These are phyloP conservation scores for Neodidymelliopsis sp. DNA, from an alignment of 2,329 filamentous ascomycete species.

Conservation along the genomic window DNA sequence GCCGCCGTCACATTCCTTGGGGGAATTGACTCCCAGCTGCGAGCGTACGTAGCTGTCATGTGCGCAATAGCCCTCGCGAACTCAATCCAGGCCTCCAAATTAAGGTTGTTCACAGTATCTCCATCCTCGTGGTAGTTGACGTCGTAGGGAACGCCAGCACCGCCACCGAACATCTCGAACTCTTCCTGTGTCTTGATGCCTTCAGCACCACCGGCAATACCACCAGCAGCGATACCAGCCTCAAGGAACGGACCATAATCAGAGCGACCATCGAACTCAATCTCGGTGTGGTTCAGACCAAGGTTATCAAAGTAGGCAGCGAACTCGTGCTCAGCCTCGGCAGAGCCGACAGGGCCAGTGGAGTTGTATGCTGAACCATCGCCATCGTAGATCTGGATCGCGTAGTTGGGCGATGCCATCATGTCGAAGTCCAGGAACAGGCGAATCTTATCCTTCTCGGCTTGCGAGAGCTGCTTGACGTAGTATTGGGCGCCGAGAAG, in stretches of 20 bases:
- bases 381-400: conserved; percentile 64
- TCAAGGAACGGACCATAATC: conserved; percentile 82
- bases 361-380: conserved; percentile 63
- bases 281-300: conserved; percentile 63
- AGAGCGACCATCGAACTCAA: conserved; percentile 78
- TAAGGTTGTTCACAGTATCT: conserved; percentile 63
- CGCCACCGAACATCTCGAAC: conserved; percentile 72
- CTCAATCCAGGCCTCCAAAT: conserved; percentile 61
- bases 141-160: conserved; percentile 65
- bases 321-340: conserved; percentile 71
- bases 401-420: conserved; percentile 70
- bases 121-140: conserved; percentile 63
- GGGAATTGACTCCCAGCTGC: conserved; percentile 42
- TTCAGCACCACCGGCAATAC: conserved; percentile 80
- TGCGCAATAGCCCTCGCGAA: conserved; percentile 69
- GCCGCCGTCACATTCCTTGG: conserved; percentile 35
- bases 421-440: conserved; percentile 78
- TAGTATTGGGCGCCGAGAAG: conserved; percentile 68
- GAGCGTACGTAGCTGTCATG: conserved; percentile 45
- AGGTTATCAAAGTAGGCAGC: conserved; percentile 43
- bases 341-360: conserved; percentile 68
- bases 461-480: conserved; percentile 56
- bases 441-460: conserved; percentile 65
- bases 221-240: conserved; percentile 75
- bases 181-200: conserved; percentile 76